Percentiles rank a stretch among this genome's conserved stretches.
phyloP scores from a whole-genome alignment of 169 alveolate species.

The Cryptosporidium baileyi region DNA sequence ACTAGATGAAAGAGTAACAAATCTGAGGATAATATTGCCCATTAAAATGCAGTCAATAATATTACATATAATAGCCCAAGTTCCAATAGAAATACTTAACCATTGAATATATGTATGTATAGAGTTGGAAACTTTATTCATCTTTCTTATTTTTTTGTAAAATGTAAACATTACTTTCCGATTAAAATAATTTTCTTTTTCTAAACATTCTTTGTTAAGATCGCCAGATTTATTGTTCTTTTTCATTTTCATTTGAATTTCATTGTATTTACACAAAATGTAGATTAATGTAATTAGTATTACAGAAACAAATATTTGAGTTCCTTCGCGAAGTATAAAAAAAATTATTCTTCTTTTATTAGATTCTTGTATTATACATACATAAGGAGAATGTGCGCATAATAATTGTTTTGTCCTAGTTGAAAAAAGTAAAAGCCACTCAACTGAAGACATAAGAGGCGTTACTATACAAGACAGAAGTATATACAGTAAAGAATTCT shows the following conservation, averaged over 20 bases:
- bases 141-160: background rate
- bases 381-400: slow-evolving; percentile 32
- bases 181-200: background rate
- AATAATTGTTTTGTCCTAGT: background rate
- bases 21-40: slow-evolving; percentile 38
- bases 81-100: slow-evolving; percentile 14
- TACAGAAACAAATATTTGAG: slow-evolving; percentile 20
- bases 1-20: slow-evolving; percentile 8
- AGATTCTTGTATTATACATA: slow-evolving; percentile 17
- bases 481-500: background rate
- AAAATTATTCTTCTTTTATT: slow-evolving; percentile 17
- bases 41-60: slow-evolving; percentile 24
- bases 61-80: slow-evolving; percentile 56
- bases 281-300: slow-evolving; percentile 18
- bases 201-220: background rate
- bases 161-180: background rate
- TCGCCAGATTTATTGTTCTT: background rate
- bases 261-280: background rate
- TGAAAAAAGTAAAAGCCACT: slow-evolving; percentile 29
- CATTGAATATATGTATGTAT: slow-evolving; percentile 42
- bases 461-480: slow-evolving; percentile 23
- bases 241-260: background rate
- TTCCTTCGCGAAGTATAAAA: slow-evolving; percentile 35
- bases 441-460: slow-evolving; percentile 26
- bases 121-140: background rate